phyloP scores from a whole-genome alignment of 2,329 filamentous ascomycete species.

The Colletotrichum sp. region DNA sequence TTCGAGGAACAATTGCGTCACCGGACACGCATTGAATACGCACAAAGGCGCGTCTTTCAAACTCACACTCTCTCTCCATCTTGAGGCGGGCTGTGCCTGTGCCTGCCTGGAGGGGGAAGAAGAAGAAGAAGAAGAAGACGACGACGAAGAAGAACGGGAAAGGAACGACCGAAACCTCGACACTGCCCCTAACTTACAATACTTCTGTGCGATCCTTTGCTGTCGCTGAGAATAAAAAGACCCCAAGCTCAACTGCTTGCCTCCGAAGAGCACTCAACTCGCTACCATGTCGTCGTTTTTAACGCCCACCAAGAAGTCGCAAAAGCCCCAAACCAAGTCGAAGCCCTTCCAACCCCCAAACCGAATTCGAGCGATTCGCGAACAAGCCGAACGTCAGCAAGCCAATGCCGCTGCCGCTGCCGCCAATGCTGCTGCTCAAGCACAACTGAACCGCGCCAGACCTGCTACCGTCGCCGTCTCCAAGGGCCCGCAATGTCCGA shows the following conservation, averaged over 20 bases:
- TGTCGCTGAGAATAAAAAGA: not conserved
- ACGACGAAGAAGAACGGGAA: not conserved
- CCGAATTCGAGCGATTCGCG: conserved; percentile 55
- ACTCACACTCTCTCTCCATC: not conserved
- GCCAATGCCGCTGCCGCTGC: conserved; percentile 35
- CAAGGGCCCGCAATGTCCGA: conserved; percentile 56
- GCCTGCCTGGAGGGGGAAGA: not conserved
- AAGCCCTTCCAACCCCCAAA: conserved; percentile 52
- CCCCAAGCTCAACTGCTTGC: not conserved
- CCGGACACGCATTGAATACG: not conserved
- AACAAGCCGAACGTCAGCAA: conserved; percentile 52
- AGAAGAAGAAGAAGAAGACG: not conserved
- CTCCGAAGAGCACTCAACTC: not conserved
- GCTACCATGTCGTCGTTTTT: conserved; percentile 52
- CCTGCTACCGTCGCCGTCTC: conserved; percentile 36
- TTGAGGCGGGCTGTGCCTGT: not conserved
- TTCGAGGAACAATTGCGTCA: not conserved
- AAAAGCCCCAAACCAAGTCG: conserved; percentile 32
- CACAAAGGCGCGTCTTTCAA: not conserved
- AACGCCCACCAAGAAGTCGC: conserved; percentile 42
- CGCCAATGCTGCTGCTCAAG: conserved; percentile 22
- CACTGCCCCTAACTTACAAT: not conserved
- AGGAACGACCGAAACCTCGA: not conserved
- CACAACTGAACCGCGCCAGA: conserved; percentile 24
- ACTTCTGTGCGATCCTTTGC: not conserved